Evolutionary conservation across 1,139 yeast genomes (phyloP).

Genomic region (Lodderomyces theae): DNA sequence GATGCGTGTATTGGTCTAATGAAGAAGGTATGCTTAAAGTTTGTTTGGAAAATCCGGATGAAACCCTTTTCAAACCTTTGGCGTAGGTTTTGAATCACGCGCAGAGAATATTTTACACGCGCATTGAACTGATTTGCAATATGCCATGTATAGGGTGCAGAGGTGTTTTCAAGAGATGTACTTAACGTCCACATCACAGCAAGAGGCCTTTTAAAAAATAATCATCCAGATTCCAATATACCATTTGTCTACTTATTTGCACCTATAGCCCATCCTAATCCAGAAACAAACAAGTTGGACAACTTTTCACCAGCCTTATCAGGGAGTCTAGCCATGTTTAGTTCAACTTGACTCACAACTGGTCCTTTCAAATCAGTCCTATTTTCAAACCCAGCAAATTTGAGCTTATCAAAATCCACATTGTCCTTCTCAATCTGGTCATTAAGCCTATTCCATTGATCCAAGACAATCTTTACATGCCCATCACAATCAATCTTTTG

Average conservation of each 20-base stretch:
- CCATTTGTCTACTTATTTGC: conserved; percentile 29
- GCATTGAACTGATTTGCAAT: no score
- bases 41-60: no score
- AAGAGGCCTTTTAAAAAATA: no score
- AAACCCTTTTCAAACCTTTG: no score
- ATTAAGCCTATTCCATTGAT: conserved; percentile 38
- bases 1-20: no score
- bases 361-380: background rate
- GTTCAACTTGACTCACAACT: conserved; percentile 4
- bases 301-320: conserved; percentile 47
- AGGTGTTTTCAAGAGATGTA: no score
- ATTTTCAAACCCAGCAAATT: background rate
- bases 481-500: conserved; percentile 23
- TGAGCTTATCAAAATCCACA: conserved; percentile 11
- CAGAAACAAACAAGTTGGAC: conserved; percentile 52
- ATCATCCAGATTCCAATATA: no score
- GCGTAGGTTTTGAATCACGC: no score
- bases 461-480: conserved; percentile 31
- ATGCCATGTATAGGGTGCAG: no score
- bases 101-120: no score
- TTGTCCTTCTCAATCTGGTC: conserved; percentile 25
- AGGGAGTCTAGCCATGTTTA: background rate
- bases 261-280: conserved; percentile 68
- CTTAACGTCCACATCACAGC: no score
- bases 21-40: no score